Evolutionary conservation across 768 basidiomycete genomes (phyloP), one percentile per base, ranked within the genome.

Genomic region (Pisolithus albus): DNA sequence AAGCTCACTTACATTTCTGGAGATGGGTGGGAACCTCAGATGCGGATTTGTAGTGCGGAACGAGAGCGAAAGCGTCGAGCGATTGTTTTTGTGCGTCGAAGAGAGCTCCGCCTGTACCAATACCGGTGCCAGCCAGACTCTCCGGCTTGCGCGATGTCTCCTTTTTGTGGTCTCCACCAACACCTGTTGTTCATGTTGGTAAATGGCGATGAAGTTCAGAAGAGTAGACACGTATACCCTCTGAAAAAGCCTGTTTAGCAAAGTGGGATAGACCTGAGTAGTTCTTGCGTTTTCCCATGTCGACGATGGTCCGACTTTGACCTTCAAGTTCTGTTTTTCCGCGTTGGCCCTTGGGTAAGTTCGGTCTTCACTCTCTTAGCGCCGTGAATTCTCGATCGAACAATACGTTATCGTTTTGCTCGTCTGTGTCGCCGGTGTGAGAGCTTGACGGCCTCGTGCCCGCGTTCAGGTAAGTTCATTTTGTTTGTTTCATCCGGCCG

Each of bases 1-100:
- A 6, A 28, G 9, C 38, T 15, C 24, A 73, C 86, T 54, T 61
- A 94, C 92, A 95, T 75, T 96, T 96, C 59, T 78, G 73, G 8
- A 95, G 75, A 61, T 87, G 79, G 16, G 77, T 71, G 3, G 93
- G 92, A 9, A 94, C 89, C 54, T 94, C 72, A 0, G 78, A 72
- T 3, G 72, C 65, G 23, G 81, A 63, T 15, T 72, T 76, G 63
- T 88, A 93, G 62, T 82, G 80, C 3, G 83, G 80, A 3, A 92
- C 90, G 1, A 92, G 75, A 2, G 80, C 79, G 1, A 80, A 81
- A 19, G 84, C 88, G 61, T 93, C 86, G 60, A 81, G 81, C 54
- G 72, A 74, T 53, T 69, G 63, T 53, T 56, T 32, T 63, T 64
- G 72, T 21, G 60, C 65, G 63, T 51, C 62, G 43, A 55, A 59